Base-by-base conservation (phyloP, 306 rosid genomes). In the Amphicarpaea edgeworthii region DNA sequence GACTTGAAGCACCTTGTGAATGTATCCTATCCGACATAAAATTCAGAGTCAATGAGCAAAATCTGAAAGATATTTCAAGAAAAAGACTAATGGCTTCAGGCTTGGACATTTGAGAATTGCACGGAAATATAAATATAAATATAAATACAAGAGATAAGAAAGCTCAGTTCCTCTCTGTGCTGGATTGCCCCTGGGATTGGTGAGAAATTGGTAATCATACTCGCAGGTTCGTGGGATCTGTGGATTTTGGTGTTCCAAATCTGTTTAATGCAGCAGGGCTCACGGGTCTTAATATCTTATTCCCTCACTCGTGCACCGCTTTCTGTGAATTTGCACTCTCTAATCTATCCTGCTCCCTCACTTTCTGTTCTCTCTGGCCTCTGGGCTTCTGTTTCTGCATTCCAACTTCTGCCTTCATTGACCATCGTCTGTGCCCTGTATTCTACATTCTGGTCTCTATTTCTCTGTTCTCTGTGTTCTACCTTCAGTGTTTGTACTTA, bases 1-100 rank as follows among this genome's bases (percentile, higher is more conserved):
- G 97, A 92, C 80, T 92, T 92, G 89, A 92, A 92, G 86, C 97
- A 92, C 70, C 97, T 77, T n/a, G 96, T 89, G 71, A 92, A 90
- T 24, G 96, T 85, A 80, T 92, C 97, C 97, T 92, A 68, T 66
- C 23, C 84, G 80, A 20, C 63, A 55, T 11, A 58, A 70, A 63
- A 53, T 19, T 12, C 74, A 64, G 20, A 38, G 26, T 30, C 32
- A 62, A 37, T 8, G 37, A 55, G 17, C 30, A 71, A 55, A 46
- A 62, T 43, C 12, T 38, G 23, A 42, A n/a, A 42, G 49, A 57
- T 67, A 51, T 40, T 38, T 46, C 28, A 68, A 49, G 21, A 55
- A 37, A 74, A 59, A 6, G 45, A 20, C 53, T 47, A 19, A 46
- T 68, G 47, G 42, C 30, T 23, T 24, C 37, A 17, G 24, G 26